phyloP scores from a whole-genome alignment of 306 rosid genomes.

The Pueraria montana region DNA sequence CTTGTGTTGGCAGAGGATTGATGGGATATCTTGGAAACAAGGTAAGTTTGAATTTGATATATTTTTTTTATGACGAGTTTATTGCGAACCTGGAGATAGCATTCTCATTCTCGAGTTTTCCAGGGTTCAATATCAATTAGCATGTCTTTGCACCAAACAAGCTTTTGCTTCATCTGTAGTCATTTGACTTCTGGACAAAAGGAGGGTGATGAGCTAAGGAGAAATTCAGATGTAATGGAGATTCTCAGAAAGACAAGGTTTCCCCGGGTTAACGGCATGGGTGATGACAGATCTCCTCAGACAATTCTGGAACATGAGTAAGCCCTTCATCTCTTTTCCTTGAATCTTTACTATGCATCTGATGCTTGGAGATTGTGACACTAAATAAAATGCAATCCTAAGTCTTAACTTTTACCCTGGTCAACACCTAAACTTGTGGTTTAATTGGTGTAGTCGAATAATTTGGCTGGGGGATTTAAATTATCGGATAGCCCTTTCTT shows the following conservation, averaged over 20 bases:
- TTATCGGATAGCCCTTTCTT: constrained; percentile 92
- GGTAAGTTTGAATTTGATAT: constrained; percentile 55
- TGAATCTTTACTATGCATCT: constrained; percentile 10
- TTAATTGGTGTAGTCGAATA: constrained; percentile 74
- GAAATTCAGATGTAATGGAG: constrained; percentile 97
- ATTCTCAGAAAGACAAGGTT: constrained; percentile 94
- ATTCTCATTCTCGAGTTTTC: constrained; percentile 58
- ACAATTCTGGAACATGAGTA: constrained; percentile 92
- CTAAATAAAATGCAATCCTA: constrained; percentile 15
- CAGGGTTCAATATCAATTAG: constrained; percentile 99
- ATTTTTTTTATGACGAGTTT: constrained; percentile 28
- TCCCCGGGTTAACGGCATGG: constrained; percentile 73
- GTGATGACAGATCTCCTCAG: constrained; percentile 78
- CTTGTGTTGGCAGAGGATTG: constrained; percentile 97
- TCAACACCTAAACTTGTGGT: constrained; percentile 39
- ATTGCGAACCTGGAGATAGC: not conserved
- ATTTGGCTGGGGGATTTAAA: constrained; percentile 99
- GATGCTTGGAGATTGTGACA: constrained; percentile 31
- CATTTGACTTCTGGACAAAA: constrained; percentile 99
- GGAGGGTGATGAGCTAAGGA: constrained; percentile 96
- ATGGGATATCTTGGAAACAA: constrained; percentile 99
- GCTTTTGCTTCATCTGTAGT: constrained; percentile 98
- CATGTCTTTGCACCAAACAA: constrained; percentile 97
- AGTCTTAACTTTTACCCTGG: constrained; percentile 11
- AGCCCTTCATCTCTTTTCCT: constrained; percentile 50